Conservation (phyloP, 2,329 filamentous ascomycete genomes). For the Microdochium trichocladiopsis region DNA sequence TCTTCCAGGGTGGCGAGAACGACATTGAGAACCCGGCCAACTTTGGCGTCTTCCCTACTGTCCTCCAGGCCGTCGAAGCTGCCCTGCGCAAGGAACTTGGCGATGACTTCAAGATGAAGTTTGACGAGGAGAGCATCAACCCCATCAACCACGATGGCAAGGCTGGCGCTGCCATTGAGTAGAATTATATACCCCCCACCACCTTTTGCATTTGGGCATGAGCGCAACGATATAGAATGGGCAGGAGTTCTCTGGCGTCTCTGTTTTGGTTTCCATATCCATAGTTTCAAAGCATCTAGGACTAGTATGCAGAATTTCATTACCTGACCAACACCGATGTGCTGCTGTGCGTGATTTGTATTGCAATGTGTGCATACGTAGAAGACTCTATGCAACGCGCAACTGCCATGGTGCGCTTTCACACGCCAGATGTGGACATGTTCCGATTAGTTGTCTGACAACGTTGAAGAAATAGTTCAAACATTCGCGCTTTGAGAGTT, state of each 20-base stretch:
- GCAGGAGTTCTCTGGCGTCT: not conserved
- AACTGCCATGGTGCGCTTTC: no score
- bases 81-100: constrained; percentile 64
- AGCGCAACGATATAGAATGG: not conserved
- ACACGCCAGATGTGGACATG: no score
- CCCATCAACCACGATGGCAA: constrained; percentile 48
- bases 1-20: constrained; percentile 71
- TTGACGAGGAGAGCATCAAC: constrained; percentile 60
- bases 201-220: not conserved
- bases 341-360: no score
- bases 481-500: no score
- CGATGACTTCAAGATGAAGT: constrained; percentile 67
- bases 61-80: constrained; percentile 62
- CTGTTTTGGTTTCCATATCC: no score
- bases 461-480: no score
- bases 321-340: no score
- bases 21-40: constrained; percentile 71
- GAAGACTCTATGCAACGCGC: no score
- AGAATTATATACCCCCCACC: constrained; percentile 12
- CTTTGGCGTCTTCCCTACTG: constrained; percentile 70
- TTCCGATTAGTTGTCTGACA: no score
- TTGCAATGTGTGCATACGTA: no score
- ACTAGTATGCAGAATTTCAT: no score
- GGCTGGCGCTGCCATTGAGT: constrained; percentile 47
- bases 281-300: no score